Base-by-base conservation (phyloP, 192 early-diverging fungal species). In the Umbelopsis vinacea region DNA sequence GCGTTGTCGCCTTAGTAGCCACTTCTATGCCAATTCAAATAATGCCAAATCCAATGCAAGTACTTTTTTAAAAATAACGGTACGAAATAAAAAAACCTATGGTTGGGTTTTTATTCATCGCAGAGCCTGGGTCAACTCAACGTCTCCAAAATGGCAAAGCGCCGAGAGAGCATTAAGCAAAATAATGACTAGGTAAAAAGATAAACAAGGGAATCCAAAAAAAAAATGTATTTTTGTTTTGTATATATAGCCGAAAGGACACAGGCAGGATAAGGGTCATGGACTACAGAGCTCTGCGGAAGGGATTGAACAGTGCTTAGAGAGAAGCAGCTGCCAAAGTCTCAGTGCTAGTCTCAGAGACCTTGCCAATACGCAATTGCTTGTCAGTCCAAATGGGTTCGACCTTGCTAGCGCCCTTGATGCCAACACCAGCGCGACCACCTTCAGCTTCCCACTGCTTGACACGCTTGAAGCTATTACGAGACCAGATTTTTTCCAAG, bases 381-480 rank as follows among this genome's bases (percentile, higher is more conserved):
- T 74, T 71, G 14, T 88, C 87, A 14, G 85, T 79, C 88, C 88
- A 89, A 50, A 89, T 83, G 14, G 88, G 88, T 38, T 76, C 67
- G 24, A 81, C 79, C n/a, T 70, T 70, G 12, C 12, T 14, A 9
- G 77, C 75, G 43, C 83, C 83, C 57, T 70, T 71, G 71, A 85
- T 84, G 40, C 95, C 96, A 46, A 97, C 95, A 46, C 96, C 95
- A 68, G 94, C 94, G 73, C 91, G 86, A 19, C 95, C 95, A 67
- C 96, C 96, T 52, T 86, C 87, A 54, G 81, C 80, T 72, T 78
- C 88, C 97, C 97, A 99, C 81, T 99, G 93, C 60, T 76, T 74
- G 52, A 91, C 93, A 74, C 84, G 91, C 84, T 91, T 93, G 54
- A 99, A 89, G 6, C 88, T 91, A 66, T 96, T 89, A 67, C 92